Evolutionary conservation across 2,329 filamentous ascomycete species (phyloP).

Genomic region (Verticillium dahliae): DNA sequence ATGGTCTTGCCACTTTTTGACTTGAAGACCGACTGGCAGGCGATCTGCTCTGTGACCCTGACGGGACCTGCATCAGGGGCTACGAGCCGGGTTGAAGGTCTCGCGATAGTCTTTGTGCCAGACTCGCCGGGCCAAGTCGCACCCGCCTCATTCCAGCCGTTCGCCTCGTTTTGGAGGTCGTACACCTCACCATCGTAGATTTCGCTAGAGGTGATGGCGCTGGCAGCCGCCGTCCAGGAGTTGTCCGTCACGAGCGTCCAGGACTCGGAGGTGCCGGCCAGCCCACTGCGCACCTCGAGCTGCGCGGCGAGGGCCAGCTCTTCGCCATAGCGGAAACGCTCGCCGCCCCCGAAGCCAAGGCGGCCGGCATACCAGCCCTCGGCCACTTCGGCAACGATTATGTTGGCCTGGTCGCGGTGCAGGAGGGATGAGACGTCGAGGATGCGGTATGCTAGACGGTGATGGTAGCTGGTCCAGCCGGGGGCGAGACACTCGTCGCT

Average conservation of each 20-base stretch:
- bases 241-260: conserved; percentile 19
- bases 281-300: conserved; percentile 14
- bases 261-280: conserved; percentile 8
- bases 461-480: conserved; percentile 36
- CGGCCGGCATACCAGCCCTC: conserved; percentile 46
- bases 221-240: conserved; percentile 18
- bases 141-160: conserved; percentile 6
- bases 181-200: conserved; percentile 25
- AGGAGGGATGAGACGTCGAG: conserved; percentile 33
- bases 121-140: neutral
- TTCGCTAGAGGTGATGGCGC: conserved; percentile 13
- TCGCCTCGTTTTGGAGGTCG: conserved; percentile 18
- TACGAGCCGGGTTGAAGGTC: conserved; percentile 14
- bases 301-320: conserved; percentile 21
- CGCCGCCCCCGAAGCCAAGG: conserved; percentile 21
- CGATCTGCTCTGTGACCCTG: conserved; percentile 14
- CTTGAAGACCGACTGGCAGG: conserved; percentile 16
- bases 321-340: conserved; percentile 23
- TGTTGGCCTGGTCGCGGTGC: conserved; percentile 24
- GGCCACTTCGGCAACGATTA: conserved; percentile 36
- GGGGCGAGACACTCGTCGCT: conserved; percentile 27
- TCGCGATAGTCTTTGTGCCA: conserved; percentile 9
- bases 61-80: conserved; percentile 25
- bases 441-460: conserved; percentile 34
- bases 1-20: conserved; percentile 36